phyloP scores from a whole-genome alignment of 1,284 basidiomycete species.

The Heterobasidion occidentale region DNA sequence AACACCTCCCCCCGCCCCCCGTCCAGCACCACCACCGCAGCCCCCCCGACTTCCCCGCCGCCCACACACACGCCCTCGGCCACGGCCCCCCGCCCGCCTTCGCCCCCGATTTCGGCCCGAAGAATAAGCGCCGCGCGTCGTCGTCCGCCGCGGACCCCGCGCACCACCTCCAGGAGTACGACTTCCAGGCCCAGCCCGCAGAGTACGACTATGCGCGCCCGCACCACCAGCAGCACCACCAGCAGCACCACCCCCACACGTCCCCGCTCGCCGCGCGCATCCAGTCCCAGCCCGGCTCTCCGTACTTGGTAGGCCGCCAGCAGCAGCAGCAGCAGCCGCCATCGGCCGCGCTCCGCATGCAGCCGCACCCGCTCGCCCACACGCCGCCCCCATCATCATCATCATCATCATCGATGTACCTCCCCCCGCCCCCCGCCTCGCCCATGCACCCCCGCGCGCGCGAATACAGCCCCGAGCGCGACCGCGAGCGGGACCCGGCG shows the following conservation, averaged over 20 bases:
- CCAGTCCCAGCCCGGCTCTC: neutral
- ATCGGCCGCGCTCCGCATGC: slow-evolving; percentile 1
- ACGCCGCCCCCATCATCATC: neutral
- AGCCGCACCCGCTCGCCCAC: neutral
- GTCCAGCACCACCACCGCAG: neutral
- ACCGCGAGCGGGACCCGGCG: neutral
- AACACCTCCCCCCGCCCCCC: neutral
- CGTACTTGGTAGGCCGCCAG: neutral
- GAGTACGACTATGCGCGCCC: neutral
- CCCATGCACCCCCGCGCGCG: slow-evolving; percentile 3
- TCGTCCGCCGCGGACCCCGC: neutral
- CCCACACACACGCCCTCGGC: neutral
- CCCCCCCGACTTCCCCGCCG: neutral
- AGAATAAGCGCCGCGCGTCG: neutral
- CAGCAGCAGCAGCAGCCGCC: slow-evolving; percentile 1
- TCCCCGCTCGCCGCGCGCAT: neutral
- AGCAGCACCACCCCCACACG: neutral
- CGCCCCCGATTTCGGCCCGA: neutral
- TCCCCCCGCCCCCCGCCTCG: slow-evolving; percentile 3
- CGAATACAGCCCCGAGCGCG: neutral
- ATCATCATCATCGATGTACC: slow-evolving; percentile 18
- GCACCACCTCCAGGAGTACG: neutral
- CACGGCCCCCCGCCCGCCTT: neutral
- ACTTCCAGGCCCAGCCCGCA: neutral
- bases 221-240: neutral